Percentiles rank a stretch among this genome's conserved stretches.
phyloP scores from a whole-genome alignment of 768 basidiomycete species.

The Astraeus odoratus region DNA sequence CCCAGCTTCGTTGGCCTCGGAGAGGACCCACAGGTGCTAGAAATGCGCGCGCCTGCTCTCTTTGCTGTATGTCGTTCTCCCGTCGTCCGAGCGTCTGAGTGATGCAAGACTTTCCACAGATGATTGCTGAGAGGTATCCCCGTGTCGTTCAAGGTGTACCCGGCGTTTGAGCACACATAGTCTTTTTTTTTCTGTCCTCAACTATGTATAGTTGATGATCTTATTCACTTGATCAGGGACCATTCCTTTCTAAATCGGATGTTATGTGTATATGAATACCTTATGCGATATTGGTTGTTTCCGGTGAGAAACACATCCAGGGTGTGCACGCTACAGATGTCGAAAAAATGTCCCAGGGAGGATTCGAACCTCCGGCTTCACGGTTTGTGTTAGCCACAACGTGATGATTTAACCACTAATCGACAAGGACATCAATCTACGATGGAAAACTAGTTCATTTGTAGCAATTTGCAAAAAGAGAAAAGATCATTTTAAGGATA shows the following conservation, averaged over 20 bases:
- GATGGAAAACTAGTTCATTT: too few relatives aligned
- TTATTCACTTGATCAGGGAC: too few relatives aligned
- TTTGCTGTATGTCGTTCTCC: slow-evolving; percentile 41
- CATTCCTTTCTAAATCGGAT: too few relatives aligned
- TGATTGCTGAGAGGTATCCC: slow-evolving; percentile 65
- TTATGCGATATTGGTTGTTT: too few relatives aligned
- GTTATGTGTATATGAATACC: too few relatives aligned
- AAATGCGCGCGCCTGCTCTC: slow-evolving; percentile 62
- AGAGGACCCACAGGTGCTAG: slow-evolving; percentile 76
- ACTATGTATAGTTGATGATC: not conserved
- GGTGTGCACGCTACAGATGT: too few relatives aligned
- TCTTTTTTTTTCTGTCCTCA: not conserved
- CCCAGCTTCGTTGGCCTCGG: slow-evolving; percentile 74
- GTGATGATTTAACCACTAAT: slow-evolving; percentile 41
- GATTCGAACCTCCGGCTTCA: slow-evolving; percentile 39
- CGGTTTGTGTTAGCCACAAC: slow-evolving; percentile 31
- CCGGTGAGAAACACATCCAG: too few relatives aligned
- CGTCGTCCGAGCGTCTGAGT: not conserved
- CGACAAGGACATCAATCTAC: slow-evolving; percentile 28
- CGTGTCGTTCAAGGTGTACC: slow-evolving; percentile 61
- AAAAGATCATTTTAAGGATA: too few relatives aligned
- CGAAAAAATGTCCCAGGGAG: slow-evolving; percentile 21
- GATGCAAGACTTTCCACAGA: slow-evolving; percentile 27
- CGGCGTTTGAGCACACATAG: slow-evolving; percentile 4
- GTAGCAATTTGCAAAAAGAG: too few relatives aligned